phyloP scores from a whole-genome alignment of 768 basidiomycete genomes.

The Auriscalpium vulgare region DNA sequence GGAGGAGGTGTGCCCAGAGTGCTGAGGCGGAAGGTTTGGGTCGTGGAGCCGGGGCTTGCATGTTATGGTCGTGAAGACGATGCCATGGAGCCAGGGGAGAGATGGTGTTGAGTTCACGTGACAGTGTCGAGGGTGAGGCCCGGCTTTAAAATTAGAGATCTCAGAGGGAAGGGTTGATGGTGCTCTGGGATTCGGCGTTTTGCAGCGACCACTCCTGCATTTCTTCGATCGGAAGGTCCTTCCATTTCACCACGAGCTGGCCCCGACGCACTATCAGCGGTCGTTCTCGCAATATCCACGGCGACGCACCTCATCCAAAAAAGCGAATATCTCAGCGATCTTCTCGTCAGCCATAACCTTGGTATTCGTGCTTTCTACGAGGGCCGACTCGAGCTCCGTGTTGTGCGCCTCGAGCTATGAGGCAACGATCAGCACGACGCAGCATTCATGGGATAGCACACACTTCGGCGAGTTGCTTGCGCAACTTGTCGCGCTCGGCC shows the following conservation, averaged over 20 bases:
- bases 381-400: slow-evolving; percentile 33
- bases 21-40: too few species aligned
- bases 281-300: background rate
- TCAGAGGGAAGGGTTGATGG: slow-evolving; percentile 3
- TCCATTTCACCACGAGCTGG: slow-evolving; percentile 36
- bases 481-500: slow-evolving; percentile 32
- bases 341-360: slow-evolving; percentile 40
- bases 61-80: too few species aligned
- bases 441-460: background rate
- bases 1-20: too few species aligned
- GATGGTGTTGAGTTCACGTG: too few species aligned
- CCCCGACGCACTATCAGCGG: slow-evolving; percentile 28
- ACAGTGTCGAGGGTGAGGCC: too few species aligned
- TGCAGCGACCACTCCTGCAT: slow-evolving; percentile 37
- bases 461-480: slow-evolving; percentile 30
- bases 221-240: slow-evolving; percentile 49
- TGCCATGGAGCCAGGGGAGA: too few species aligned
- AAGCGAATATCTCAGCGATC: slow-evolving; percentile 39
- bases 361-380: slow-evolving; percentile 40
- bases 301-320: slow-evolving; percentile 42
- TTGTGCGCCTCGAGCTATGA: slow-evolving; percentile 55
- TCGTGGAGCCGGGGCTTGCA: too few species aligned
- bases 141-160: too few species aligned
- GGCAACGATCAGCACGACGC: background rate
- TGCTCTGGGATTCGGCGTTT: slow-evolving; percentile 28